Percentiles rank a stretch among this genome's conserved stretches.
These are phyloP conservation scores for Gossypium turneri DNA, from an alignment of 345 rosid species.

Conservation along the genomic window DNA sequence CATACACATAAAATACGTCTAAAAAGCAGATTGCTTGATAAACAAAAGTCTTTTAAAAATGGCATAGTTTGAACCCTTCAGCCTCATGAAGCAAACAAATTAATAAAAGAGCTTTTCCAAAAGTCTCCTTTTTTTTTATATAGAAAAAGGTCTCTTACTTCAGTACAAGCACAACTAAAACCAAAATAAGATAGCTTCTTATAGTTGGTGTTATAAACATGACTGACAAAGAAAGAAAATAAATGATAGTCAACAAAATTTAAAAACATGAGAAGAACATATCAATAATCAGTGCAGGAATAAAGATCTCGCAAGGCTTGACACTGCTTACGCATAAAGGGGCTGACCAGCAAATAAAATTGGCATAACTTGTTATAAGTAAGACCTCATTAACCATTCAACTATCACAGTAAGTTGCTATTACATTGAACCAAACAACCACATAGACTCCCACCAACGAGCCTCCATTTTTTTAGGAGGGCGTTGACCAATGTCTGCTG, in stretches of 20 bases:
- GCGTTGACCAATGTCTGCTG: neutral
- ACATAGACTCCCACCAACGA: neutral
- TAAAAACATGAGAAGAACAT: neutral
- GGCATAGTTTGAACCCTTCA: neutral
- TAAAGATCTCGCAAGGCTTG: neutral
- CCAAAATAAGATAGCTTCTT: neutral
- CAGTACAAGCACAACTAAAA: neutral
- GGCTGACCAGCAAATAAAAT: neutral
- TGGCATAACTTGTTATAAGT: neutral
- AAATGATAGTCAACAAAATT: neutral
- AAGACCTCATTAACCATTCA: neutral
- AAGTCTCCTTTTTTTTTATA: no score
- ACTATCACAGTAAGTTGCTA: neutral
- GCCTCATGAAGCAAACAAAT: neutral
- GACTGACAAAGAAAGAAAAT: neutral
- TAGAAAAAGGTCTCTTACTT: neutral
- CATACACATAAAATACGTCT: neutral
- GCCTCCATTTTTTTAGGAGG: neutral
- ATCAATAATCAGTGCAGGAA: neutral
- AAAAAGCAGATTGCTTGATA: neutral
- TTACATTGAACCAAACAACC: conserved; percentile 1
- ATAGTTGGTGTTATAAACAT: neutral
- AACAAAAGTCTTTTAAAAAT: neutral
- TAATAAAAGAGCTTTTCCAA: neutral
- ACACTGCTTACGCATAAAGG: neutral